A percentile compares a stretch with the other conserved stretches of the same genome.
These are phyloP conservation scores for Ailanthus altissimus DNA, from an alignment of 345 rosid species.

Conservation along the genomic window DNA sequence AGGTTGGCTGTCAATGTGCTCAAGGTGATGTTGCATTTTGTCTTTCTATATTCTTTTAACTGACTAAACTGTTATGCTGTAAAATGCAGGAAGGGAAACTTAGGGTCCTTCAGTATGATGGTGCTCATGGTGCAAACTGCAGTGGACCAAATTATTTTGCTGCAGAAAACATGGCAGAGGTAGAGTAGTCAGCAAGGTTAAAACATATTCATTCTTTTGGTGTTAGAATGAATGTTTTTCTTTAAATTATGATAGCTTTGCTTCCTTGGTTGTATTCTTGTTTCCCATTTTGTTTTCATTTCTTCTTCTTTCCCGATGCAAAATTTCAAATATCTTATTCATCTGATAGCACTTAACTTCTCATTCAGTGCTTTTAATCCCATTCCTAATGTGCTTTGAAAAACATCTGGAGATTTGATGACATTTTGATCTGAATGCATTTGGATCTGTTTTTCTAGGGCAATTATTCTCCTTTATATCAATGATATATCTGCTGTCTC, in stretches of 20 bases:
- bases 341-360: neutral
- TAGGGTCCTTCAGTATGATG: slow-evolving; percentile 70
- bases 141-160: slow-evolving; percentile 44
- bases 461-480: neutral
- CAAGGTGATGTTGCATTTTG: slow-evolving; percentile 1
- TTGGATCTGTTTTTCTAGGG: neutral
- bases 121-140: slow-evolving; percentile 45
- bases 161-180: slow-evolving; percentile 61
- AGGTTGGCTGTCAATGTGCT: slow-evolving; percentile 48
- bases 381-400: neutral
- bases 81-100: slow-evolving; percentile 86
- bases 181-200: slow-evolving; percentile 43
- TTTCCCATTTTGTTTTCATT: neutral
- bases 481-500: neutral
- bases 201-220: neutral
- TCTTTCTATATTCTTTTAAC: neutral
- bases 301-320: neutral
- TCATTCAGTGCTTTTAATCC: neutral
- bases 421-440: neutral
- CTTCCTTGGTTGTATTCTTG: neutral
- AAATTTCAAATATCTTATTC: neutral
- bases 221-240: neutral
- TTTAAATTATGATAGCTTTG: neutral
- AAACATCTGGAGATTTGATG: neutral
- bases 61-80: slow-evolving; percentile 10